A percentile compares a stretch with the other conserved stretches of the same genome.
Conservation (phyloP, 2,329 filamentous ascomycete species). For the Penicillium sumatraense region DNA sequence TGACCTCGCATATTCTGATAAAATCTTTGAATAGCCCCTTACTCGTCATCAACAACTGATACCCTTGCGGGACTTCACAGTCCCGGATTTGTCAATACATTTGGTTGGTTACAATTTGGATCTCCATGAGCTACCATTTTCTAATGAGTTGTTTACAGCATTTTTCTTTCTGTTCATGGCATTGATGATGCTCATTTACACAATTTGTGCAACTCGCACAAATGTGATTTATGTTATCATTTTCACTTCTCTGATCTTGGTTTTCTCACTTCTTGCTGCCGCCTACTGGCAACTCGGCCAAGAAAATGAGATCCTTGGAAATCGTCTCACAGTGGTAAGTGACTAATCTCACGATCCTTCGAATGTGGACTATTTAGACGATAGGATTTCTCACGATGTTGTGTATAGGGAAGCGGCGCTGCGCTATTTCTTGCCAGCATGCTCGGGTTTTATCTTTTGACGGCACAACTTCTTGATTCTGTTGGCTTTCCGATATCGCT, state of each 20-base stretch:
- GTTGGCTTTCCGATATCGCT: constrained; percentile 16
- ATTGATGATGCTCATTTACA: constrained; percentile 15
- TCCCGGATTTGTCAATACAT: constrained; percentile 18
- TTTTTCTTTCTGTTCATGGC: constrained; percentile 19
- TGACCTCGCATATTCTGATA: background rate
- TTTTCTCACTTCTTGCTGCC: constrained; percentile 12
- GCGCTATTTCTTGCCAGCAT: constrained; percentile 15
- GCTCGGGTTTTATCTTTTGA: constrained; percentile 17
- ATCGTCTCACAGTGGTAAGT: constrained; percentile 16
- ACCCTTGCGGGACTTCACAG: constrained; percentile 16
- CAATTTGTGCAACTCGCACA: constrained; percentile 14
- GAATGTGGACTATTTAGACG: background rate
- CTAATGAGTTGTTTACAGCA: constrained; percentile 1
- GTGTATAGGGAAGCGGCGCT: constrained; percentile 12
- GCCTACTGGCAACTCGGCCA: constrained; percentile 14
- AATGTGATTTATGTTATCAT: constrained; percentile 11
- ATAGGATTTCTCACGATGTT: background rate
- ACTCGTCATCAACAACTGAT: constrained; percentile 8
- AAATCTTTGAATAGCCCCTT: constrained; percentile 7
- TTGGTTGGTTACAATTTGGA: constrained; percentile 3
- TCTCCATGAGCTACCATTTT: background rate
- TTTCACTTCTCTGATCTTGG: constrained; percentile 11
- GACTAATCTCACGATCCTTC: background rate
- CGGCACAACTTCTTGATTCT: constrained; percentile 14
- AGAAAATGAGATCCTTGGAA: constrained; percentile 8